phyloP scores from a whole-genome alignment of 1,284 basidiomycete species.

The Cutaneotrichosporon sp. region DNA sequence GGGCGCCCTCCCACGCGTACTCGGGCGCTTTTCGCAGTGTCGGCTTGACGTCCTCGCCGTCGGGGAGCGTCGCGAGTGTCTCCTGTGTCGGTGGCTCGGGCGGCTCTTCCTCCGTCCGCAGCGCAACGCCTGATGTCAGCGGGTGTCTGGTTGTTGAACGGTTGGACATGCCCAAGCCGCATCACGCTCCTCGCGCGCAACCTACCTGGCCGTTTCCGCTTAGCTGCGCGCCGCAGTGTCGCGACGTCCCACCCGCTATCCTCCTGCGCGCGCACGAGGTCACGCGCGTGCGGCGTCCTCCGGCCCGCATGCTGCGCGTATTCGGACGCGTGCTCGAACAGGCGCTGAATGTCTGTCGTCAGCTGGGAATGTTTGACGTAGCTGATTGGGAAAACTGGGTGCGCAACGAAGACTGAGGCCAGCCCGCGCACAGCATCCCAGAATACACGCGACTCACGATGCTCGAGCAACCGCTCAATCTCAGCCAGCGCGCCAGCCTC shows the following conservation, averaged over 20 bases:
- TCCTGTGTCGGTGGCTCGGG: slow-evolving; percentile 3
- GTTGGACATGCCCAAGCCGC: no score
- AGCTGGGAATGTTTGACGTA: background rate
- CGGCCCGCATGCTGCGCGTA: slow-evolving; percentile 32
- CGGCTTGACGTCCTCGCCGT: slow-evolving; percentile 13
- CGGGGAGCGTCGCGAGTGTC: slow-evolving; percentile 11
- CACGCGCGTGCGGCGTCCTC: slow-evolving; percentile 22
- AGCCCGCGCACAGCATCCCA: background rate
- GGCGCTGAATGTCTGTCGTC: slow-evolving; percentile 33
- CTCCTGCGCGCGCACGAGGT: slow-evolving; percentile 30
- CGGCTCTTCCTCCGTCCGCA: slow-evolving; percentile 1
- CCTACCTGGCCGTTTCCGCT: slow-evolving; percentile 27
- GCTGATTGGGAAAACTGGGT: no score
- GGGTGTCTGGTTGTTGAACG: background rate
- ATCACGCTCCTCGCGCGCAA: background rate
- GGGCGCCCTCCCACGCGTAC: slow-evolving; percentile 36
- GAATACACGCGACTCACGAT: slow-evolving; percentile 26
- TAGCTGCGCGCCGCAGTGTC: slow-evolving; percentile 26
- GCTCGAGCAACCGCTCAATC: slow-evolving; percentile 38
- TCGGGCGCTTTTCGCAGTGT: slow-evolving; percentile 4
- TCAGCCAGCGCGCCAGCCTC: slow-evolving; percentile 41
- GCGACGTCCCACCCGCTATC: slow-evolving; percentile 18
- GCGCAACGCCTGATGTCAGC: slow-evolving; percentile 6
- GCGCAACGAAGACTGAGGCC: no score
- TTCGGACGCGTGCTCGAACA: slow-evolving; percentile 28